These are phyloP conservation scores for Aspergillus baeticus DNA, from an alignment of 495 filamentous ascomycete genomes.

Conservation along the genomic window DNA sequence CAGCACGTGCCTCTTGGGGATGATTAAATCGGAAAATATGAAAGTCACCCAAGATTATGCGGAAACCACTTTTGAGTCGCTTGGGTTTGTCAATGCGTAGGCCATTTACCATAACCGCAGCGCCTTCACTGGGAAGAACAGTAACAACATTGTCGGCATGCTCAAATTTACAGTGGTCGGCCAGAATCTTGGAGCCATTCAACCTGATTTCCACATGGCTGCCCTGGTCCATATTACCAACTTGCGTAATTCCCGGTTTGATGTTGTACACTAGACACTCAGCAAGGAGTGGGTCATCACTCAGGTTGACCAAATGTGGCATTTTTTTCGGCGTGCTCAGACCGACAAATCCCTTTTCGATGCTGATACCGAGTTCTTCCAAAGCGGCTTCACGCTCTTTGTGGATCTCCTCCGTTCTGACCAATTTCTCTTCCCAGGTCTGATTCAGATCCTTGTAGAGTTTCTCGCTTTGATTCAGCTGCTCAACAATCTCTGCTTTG, in stretches of 20 bases:
- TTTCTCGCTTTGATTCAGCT: conserved; percentile 94
- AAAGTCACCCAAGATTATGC: conserved; percentile 96
- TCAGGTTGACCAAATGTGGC: conserved; percentile 97
- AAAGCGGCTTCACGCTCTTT: conserved; percentile 94
- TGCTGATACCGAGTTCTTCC: conserved; percentile 96
- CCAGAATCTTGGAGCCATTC: conserved; percentile 89
- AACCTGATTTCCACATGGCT: conserved; percentile 84
- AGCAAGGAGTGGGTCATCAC: conserved; percentile 90
- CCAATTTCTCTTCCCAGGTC: conserved; percentile 96
- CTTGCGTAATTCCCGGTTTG: conserved; percentile 88
- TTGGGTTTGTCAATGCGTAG: conserved; percentile 79
- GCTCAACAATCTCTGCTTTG: conserved; percentile 97
- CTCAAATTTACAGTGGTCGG: conserved; percentile 92
- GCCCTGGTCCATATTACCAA: conserved; percentile 85
- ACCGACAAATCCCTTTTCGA: conserved; percentile 96
- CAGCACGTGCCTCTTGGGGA: conserved; percentile 90
- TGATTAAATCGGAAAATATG: conserved; percentile 99
- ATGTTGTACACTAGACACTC: conserved; percentile 99
- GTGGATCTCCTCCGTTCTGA: conserved; percentile 94
- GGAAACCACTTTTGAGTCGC: conserved; percentile 83
- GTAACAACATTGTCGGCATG: conserved; percentile 89
- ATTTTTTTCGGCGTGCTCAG: conserved; percentile 97
- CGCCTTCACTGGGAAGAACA: conserved; percentile 81
- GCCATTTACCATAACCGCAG: conserved; percentile 97
- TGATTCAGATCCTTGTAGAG: conserved; percentile 95